A percentile compares a stretch with the other conserved stretches of the same genome.
Evolutionary conservation across 441 rosid species (phyloP).

Genomic region (Rhodomyrtus psidioides): DNA sequence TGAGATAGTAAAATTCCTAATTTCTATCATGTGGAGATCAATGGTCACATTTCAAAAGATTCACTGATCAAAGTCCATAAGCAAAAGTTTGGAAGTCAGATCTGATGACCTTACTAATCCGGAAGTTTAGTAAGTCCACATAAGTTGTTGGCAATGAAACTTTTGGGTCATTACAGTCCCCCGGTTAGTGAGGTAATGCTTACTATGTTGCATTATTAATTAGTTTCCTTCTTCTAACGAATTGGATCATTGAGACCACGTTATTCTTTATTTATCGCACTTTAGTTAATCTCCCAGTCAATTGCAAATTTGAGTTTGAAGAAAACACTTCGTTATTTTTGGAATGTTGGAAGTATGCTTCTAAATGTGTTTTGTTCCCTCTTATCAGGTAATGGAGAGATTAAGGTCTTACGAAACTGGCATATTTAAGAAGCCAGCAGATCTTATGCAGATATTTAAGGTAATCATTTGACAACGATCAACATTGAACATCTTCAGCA

Average conservation of each 20-base stretch:
- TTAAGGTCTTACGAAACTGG: slow-evolving; percentile 79
- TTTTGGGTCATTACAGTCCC: not conserved
- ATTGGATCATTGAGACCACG: not conserved
- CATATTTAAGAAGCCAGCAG: slow-evolving; percentile 84
- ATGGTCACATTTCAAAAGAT: not conserved
- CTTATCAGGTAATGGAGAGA: slow-evolving; percentile 90
- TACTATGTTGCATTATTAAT: not conserved
- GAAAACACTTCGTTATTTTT: not conserved
- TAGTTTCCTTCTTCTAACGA: too few relatives aligned
- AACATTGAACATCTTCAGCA: not conserved
- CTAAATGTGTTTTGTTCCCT: not conserved
- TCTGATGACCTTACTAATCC: not conserved
- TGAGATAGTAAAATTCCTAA: not conserved
- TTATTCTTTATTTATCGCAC: not conserved
- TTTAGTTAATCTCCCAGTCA: not conserved
- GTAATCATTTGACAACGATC: slow-evolving; percentile 24
- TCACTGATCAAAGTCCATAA: not conserved
- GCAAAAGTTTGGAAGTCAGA: not conserved
- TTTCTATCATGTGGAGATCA: not conserved
- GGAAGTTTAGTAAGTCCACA: not conserved
- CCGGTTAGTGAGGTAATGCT: not conserved
- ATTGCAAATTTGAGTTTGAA: not conserved
- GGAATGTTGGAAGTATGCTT: not conserved
- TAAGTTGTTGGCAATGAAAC: not conserved
- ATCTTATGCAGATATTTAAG: slow-evolving; percentile 93